Evolutionary conservation across 1,284 basidiomycete genomes (phyloP), one percentile per base, ranked within the genome.

Genomic region (Filobasidium uniguttulatum): DNA sequence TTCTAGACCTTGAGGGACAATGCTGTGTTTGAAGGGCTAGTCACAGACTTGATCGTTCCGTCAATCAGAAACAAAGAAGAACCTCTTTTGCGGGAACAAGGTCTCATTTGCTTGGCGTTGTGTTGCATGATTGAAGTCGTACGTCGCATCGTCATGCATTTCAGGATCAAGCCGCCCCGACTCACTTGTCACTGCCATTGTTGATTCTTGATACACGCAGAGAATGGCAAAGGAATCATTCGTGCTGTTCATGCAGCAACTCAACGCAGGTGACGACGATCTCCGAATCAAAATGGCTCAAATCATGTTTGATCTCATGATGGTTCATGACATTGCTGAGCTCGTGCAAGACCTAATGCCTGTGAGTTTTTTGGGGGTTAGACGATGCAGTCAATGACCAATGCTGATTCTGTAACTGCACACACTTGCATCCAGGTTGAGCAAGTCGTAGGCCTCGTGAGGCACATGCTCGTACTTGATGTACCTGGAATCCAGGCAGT

Each of bases 191-290:
- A 10, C 31, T 33, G 31, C 31, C 31, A n/a, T n/a, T n/a, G n/a
- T n/a, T n/a, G n/a, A n/a, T n/a, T n/a, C 6, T 15, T 19, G 12
- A 17, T n/a, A 25, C 25, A 28, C 20, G 8, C 57, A 88, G 80
- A 81, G 83, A 61, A 88, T 93, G 80, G 93, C 93, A 0, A 66
- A 87, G 45, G 82, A 81, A 57, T 91, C 89, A 1, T 90, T 97
- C 70, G 61, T 86, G 49, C 75, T 97, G 0, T 93, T 97, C 71
- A 72, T 94, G 6, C 78, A 81, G 44, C 90, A 96, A 67, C 77
- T 89, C 0, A 80, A 85, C 59, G 74, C 76, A 19, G 80, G 84
- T 0, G 82, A 85, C 0, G 82, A 82, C 50, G 76, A 80, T 22
- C 76, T 96, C 54, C 84, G 84, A 67, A 70, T 82, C 41, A 82